These are phyloP conservation scores for Plasmodium blacklocki DNA, from an alignment of 169 alveolate genomes.

Conservation along the genomic window DNA sequence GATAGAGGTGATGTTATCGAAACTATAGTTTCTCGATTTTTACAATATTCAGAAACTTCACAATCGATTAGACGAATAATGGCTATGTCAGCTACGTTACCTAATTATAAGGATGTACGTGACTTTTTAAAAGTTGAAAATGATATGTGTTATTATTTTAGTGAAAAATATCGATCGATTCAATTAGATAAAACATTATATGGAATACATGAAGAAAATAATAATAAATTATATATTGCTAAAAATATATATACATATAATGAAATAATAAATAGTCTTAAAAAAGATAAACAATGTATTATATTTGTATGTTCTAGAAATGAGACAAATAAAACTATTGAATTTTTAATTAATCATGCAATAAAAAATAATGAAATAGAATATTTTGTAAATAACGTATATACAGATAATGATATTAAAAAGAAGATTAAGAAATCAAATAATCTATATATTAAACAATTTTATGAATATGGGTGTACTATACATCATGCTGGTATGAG, in stretches of 20 bases:
- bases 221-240: slow-evolving; percentile 91
- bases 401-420: slow-evolving; percentile 67
- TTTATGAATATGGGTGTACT: slow-evolving; percentile 97
- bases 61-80: slow-evolving; percentile 87
- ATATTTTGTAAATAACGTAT: slow-evolving; percentile 34
- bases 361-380: slow-evolving; percentile 41
- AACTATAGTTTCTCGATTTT: slow-evolving; percentile 98
- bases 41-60: slow-evolving; percentile 91
- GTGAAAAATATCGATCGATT: slow-evolving; percentile 96
- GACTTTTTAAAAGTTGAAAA: slow-evolving; percentile 95
- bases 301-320: slow-evolving; percentile 85
- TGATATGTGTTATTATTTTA: slow-evolving; percentile 96
- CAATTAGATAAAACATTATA: slow-evolving; percentile 96
- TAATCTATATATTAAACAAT: slow-evolving; percentile 56
- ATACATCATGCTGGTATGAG: slow-evolving; percentile 99
- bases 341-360: slow-evolving; percentile 79
- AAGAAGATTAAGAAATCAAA: slow-evolving; percentile 60
- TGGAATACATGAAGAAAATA: slow-evolving; percentile 97
- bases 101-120: slow-evolving; percentile 99
- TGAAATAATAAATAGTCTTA: slow-evolving; percentile 79
- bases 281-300: slow-evolving; percentile 83
- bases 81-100: slow-evolving; percentile 99
- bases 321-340: slow-evolving; percentile 98
- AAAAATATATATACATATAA: slow-evolving; percentile 87
- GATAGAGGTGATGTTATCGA: slow-evolving; percentile 99